phyloP scores from a whole-genome alignment of 2,329 filamentous ascomycete genomes.

The Xylaria sp. region DNA sequence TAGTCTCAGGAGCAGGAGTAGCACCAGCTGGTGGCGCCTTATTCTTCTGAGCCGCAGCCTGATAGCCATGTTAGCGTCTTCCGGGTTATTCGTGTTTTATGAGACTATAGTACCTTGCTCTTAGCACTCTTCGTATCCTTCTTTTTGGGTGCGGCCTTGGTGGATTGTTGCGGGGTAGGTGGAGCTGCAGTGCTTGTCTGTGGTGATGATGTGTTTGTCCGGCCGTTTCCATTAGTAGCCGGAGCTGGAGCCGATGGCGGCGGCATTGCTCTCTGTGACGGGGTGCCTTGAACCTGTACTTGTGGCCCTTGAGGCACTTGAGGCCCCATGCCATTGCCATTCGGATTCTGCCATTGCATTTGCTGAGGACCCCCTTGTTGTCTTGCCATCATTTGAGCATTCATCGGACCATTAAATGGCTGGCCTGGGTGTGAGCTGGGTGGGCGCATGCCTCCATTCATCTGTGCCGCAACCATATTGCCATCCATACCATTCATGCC shows the following conservation, averaged over 20 bases:
- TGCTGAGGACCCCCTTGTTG: slow-evolving; percentile 55
- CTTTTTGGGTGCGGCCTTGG: slow-evolving; percentile 82
- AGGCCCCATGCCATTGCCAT: slow-evolving; percentile 57
- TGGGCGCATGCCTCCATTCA: slow-evolving; percentile 74
- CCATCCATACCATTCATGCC: slow-evolving; percentile 62
- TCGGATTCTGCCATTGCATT: slow-evolving; percentile 61
- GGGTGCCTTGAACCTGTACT: slow-evolving; percentile 71
- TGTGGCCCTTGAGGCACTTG: slow-evolving; percentile 56
- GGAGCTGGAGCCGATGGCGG: slow-evolving; percentile 70
- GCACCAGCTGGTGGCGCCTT: slow-evolving; percentile 63
- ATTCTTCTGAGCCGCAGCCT: slow-evolving; percentile 71
- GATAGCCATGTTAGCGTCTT: slow-evolving; percentile 49
- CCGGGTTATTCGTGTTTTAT: slow-evolving; percentile 17
- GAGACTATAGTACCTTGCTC: slow-evolving; percentile 67
- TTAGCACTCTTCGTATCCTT: slow-evolving; percentile 74
- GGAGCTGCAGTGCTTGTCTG: slow-evolving; percentile 74
- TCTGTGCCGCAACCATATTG: slow-evolving; percentile 66
- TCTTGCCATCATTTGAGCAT: slow-evolving; percentile 68
- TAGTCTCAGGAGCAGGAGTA: slow-evolving; percentile 67
- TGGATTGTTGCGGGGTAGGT: slow-evolving; percentile 78
- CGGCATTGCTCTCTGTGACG: slow-evolving; percentile 78
- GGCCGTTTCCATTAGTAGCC: slow-evolving; percentile 59
- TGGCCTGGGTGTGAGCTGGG: slow-evolving; percentile 73
- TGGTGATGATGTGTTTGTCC: slow-evolving; percentile 67
- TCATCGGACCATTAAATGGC: slow-evolving; percentile 67